phyloP scores from a whole-genome alignment of 2,329 filamentous ascomycete species.

The Penicillium sp. region DNA sequence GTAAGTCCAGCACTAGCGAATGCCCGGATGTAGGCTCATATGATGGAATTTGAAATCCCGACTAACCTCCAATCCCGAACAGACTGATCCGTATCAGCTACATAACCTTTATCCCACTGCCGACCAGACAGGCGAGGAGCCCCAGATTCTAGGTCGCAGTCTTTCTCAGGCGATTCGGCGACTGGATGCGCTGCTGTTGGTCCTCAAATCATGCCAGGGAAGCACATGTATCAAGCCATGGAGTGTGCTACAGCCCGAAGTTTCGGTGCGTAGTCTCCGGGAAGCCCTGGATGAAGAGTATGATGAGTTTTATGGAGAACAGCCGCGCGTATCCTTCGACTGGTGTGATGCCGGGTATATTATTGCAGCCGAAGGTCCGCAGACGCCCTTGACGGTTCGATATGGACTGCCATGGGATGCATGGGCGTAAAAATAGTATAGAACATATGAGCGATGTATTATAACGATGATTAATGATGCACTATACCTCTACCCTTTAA shows the following conservation, averaged over 20 bases:
- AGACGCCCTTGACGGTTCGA: constrained; percentile 24
- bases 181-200: constrained; percentile 42
- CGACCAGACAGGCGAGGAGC: not conserved
- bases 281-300: constrained; percentile 37
- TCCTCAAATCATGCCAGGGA: constrained; percentile 46
- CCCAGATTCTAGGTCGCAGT: constrained; percentile 25
- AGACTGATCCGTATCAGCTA: constrained; percentile 43
- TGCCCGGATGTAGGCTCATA: too few species aligned
- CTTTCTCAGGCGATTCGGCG: constrained; percentile 28
- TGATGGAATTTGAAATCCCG: too few species aligned
- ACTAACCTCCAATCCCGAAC: too few species aligned
- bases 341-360: constrained; percentile 44
- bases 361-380: constrained; percentile 40
- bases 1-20: constrained; percentile 18
- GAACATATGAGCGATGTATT: not conserved
- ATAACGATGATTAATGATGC: not conserved
- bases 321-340: constrained; percentile 39
- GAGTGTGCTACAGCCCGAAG: constrained; percentile 39
- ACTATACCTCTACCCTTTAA: too few species aligned
- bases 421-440: constrained; percentile 22
- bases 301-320: constrained; percentile 38
- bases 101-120: constrained; percentile 35
- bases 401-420: constrained; percentile 28
- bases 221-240: constrained; percentile 42
- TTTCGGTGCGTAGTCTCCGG: constrained; percentile 32